A percentile compares a stretch with the other conserved stretches of the same genome.
phyloP scores from a whole-genome alignment of 2,329 filamentous ascomycete species.

The Diaporthe sp. region DNA sequence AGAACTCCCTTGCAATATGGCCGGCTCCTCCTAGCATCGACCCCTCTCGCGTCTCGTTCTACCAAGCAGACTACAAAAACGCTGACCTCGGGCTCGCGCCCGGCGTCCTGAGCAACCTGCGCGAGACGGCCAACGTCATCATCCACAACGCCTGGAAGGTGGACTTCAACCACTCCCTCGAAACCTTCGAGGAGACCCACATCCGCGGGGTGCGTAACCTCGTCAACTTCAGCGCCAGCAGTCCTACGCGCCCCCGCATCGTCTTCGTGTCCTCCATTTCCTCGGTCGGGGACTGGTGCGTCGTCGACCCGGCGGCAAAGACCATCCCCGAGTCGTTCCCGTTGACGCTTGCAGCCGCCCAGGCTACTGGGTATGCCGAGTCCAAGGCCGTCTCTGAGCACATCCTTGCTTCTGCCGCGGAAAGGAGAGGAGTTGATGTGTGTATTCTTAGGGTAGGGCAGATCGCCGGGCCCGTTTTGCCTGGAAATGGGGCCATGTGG shows the following conservation, averaged over 20 bases:
- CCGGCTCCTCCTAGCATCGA: slow-evolving; percentile 4
- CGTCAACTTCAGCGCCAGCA: slow-evolving; percentile 32
- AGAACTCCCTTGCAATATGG: slow-evolving; percentile 22
- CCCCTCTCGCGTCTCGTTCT: background rate
- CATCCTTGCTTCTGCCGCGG: slow-evolving; percentile 32
- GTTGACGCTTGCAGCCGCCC: slow-evolving; percentile 18
- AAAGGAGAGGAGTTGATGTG: background rate
- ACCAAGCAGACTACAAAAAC: slow-evolving; percentile 31
- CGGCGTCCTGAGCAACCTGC: background rate
- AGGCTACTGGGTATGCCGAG: slow-evolving; percentile 37
- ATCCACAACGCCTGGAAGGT: slow-evolving; percentile 42
- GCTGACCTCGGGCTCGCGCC: slow-evolving; percentile 15
- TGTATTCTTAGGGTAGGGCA: slow-evolving; percentile 38
- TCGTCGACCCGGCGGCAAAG: background rate
- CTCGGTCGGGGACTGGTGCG: slow-evolving; percentile 33
- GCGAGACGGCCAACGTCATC: slow-evolving; percentile 10
- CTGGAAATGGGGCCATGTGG: slow-evolving; percentile 33
- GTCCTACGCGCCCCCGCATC: slow-evolving; percentile 24
- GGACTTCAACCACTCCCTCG: slow-evolving; percentile 39
- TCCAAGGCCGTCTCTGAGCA: slow-evolving; percentile 37
- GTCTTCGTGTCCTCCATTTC: slow-evolving; percentile 40
- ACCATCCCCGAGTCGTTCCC: slow-evolving; percentile 32
- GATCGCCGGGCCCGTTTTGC: slow-evolving; percentile 35
- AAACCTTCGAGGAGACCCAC: slow-evolving; percentile 36
- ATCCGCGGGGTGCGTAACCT: slow-evolving; percentile 36